A percentile compares a stretch with the other conserved stretches of the same genome.
Evolutionary conservation across 805 yeast species (phyloP).

Genomic region (Metschnikowia cerradonensis): DNA sequence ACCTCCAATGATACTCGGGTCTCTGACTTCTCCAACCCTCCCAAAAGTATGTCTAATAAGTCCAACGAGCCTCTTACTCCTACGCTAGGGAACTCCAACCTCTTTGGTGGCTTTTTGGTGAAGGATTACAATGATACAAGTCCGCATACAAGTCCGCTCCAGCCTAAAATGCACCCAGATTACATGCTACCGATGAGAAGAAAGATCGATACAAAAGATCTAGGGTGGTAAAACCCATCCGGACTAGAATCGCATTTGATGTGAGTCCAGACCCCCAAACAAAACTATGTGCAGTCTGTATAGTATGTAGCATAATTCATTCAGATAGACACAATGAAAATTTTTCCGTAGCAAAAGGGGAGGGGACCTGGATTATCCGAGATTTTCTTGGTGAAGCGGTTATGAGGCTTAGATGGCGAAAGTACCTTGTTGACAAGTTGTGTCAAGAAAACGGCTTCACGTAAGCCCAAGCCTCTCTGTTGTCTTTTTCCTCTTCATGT

Average conservation of each 20-base stretch:
- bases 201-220: background rate
- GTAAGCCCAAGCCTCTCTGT: background rate
- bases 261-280: background rate
- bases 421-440: too few relatives aligned
- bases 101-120: slow-evolving; percentile 1
- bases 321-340: background rate
- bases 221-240: background rate
- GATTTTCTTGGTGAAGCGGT: background rate
- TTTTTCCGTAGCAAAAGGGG: background rate
- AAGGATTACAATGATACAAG: slow-evolving; percentile 7
- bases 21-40: slow-evolving; percentile 3
- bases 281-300: background rate
- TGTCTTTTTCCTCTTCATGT: background rate
- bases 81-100: slow-evolving; percentile 1
- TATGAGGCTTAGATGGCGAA: background rate
- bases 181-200: background rate
- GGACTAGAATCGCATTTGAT: background rate
- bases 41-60: background rate
- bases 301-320: background rate
- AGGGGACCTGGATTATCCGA: background rate
- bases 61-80: slow-evolving; percentile 13
- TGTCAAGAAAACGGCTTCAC: background rate
- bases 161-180: slow-evolving; percentile 12
- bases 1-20: background rate
- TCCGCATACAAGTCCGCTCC: slow-evolving; percentile 13